Evolutionary conservation across 2,329 filamentous ascomycete species (phyloP), one percentile per base, ranked within the genome.

Genomic region (Trichoderma asperellum): DNA sequence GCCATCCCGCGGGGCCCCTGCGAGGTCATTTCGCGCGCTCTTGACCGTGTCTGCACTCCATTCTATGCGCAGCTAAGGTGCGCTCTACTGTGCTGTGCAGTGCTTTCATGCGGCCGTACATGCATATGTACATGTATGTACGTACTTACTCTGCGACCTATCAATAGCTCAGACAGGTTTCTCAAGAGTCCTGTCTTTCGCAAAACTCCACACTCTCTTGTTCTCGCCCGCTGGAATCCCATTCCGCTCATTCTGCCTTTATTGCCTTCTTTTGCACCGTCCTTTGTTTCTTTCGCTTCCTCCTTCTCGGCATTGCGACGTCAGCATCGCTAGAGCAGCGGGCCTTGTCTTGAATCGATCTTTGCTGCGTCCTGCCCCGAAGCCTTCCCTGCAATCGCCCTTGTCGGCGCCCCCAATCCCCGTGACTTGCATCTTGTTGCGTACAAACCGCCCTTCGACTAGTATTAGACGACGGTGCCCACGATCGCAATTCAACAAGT

Each of bases 331-430:
- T 47, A 40, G 21, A 47, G 35, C 29, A 27, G 53, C 68, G 69
- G 69, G 53, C 47, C 69, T 64, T 69, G 69, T 70, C 59, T 61
- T 56, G 32, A 68, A 70, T 69, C 64, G 34, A 55, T 59, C 69
- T 66, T 59, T 29, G 63, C 63, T 67, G 64, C 64, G 16, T 56
- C 40, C 40, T 40, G 37, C 52, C 61, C 37, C 35, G 53, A 57
- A 12, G 37, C 40, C 55, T 59, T 59, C 68, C 68, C 68, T 70
- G 69, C 69, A 68, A 70, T 68, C 69, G 69, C 59, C 66, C 66
- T 70, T 68, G 56, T 52, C 49, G 32, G 47, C 61, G 47, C 59
- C 24, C 40, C 37, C 43, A 58, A 58, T 49, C 47, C 60, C 68
- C 60, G 59, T 61, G 68, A 68, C 59, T 68, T 56, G 34, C 47